Conservation (phyloP, 192 early-diverging fungal genomes). For the Coemansia sp. region DNA sequence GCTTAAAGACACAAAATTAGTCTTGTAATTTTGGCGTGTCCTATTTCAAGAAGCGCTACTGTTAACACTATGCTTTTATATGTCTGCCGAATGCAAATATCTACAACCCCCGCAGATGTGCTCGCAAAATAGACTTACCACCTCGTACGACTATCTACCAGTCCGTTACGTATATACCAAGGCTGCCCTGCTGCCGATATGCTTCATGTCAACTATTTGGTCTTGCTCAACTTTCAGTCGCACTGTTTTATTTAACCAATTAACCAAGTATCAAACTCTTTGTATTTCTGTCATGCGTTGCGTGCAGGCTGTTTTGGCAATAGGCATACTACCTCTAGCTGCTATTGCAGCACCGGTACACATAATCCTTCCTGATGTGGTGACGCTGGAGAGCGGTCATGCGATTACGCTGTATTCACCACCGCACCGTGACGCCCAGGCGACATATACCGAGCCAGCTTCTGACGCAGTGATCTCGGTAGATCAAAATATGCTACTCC, state of each 20-base stretch:
- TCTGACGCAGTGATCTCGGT: conserved; percentile 23
- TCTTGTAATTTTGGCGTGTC: not conserved
- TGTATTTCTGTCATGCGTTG: not conserved
- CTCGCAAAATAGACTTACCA: not conserved
- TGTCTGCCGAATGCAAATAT: not conserved
- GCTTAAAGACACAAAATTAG: too few relatives aligned
- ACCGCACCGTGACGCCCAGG: not conserved
- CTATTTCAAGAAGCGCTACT: not conserved
- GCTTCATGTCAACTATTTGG: not conserved
- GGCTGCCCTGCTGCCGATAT: not conserved
- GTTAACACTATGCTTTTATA: not conserved
- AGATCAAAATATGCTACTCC: conserved; percentile 32
- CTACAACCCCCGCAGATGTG: not conserved
- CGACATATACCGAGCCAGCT: not conserved
- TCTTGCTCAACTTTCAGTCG: not conserved
- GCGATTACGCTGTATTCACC: conserved; percentile 30
- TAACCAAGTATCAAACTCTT: not conserved
- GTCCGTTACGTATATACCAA: not conserved
- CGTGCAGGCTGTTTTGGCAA: conserved; percentile 1
- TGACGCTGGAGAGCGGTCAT: conserved; percentile 23
- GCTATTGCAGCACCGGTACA: conserved; percentile 23
- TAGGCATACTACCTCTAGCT: not conserved
- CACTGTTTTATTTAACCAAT: conserved; percentile 1
- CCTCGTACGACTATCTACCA: not conserved
- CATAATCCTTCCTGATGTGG: conserved; percentile 34